Base-by-base conservation (phyloP, 257 asterid genomes). In the Asclepias syriaca region DNA sequence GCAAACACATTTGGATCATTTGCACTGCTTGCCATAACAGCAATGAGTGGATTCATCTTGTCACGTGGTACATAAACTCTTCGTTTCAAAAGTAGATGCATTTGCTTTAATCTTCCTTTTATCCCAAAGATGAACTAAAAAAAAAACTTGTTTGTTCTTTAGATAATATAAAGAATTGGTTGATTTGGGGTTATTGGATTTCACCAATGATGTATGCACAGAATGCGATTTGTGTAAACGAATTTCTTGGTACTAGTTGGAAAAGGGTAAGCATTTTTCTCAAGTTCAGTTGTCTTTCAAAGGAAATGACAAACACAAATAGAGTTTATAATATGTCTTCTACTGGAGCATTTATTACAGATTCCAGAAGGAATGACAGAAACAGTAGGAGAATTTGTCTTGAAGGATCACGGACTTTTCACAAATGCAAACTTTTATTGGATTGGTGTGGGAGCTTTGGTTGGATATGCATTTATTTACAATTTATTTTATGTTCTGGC, bases 121-220 rank as follows among this genome's bases (percentile, higher is more conserved):
- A 16, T 65, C 22, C 45, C n/a, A n/a, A 10, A 48, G 51, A 29
- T 48, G 43, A 67, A 7, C 15, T 21, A 3, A 1, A 14, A 56
- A 18, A 3, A 1, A 14, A 56, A n/a, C 34, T 21, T 48, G 34
- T 24, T 48, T 46, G 5, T 48, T n/a, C 60, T 55, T 63, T 49
- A 72, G 76, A 64, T 54, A 72, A 49, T 45, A 63, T 72, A 32
- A 63, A 72, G 24, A 72, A 72, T 32, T 63, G 76, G 76, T 32
- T 68, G 70, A 32, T 11, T 24, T 72, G 76, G 76, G 76, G 76
- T 32, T 72, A 48, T 21, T 72, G 71, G 76, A n/a, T 66, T 48
- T 72, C 76, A 72, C 76, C 90, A 0, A 1, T 81, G 37, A 86
- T 80, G 88, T 86, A 86, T 57, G 85, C 81, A 7, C 88, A 86